These are phyloP conservation scores for Phytophthora nicotianae DNA, from an alignment of 352 stramenopile genomes.

Conservation along the genomic window DNA sequence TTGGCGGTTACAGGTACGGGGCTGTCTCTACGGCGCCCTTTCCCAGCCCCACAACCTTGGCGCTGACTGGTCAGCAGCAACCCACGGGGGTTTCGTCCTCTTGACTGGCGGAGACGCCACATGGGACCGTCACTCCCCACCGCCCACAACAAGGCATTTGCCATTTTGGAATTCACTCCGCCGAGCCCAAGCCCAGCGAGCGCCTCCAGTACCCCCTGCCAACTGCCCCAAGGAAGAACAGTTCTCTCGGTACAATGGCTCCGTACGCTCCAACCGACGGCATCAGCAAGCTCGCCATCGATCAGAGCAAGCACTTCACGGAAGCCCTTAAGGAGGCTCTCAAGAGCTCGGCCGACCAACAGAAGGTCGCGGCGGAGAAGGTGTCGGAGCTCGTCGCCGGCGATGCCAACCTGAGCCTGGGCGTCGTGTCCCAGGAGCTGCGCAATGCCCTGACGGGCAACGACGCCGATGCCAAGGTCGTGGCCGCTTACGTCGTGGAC, in stretches of 20 bases:
- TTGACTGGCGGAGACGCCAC: conserved; percentile 44
- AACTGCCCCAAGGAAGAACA: conserved; percentile 37
- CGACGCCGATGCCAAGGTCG: conserved; percentile 71
- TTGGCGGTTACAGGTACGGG: conserved; percentile 3
- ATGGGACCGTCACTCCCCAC: conserved; percentile 7
- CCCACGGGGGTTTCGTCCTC: conserved; percentile 23
- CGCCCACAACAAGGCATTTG: not conserved
- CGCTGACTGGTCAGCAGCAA: conserved; percentile 43
- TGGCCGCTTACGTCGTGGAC: conserved; percentile 78
- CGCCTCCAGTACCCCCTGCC: conserved; percentile 31
- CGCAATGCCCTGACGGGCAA: conserved; percentile 59
- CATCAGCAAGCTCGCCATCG: conserved; percentile 85
- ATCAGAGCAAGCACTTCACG: conserved; percentile 92
- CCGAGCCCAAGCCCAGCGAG: conserved; percentile 45
- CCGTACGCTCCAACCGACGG: conserved; percentile 82
- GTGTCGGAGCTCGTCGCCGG: conserved; percentile 78
- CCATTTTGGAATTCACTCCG: conserved; percentile 88
- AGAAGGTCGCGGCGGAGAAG: conserved; percentile 87
- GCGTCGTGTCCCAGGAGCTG: conserved; percentile 71
- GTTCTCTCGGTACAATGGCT: conserved; percentile 64
- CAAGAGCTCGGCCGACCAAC: conserved; percentile 66
- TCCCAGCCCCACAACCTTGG: conserved; percentile 19
- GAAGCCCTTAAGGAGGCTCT: conserved; percentile 83
- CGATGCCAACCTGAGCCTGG: conserved; percentile 77
- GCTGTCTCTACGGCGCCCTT: conserved; percentile 18